Conservation (phyloP, 345 rosid species). For the Eutrema japonicum region DNA sequence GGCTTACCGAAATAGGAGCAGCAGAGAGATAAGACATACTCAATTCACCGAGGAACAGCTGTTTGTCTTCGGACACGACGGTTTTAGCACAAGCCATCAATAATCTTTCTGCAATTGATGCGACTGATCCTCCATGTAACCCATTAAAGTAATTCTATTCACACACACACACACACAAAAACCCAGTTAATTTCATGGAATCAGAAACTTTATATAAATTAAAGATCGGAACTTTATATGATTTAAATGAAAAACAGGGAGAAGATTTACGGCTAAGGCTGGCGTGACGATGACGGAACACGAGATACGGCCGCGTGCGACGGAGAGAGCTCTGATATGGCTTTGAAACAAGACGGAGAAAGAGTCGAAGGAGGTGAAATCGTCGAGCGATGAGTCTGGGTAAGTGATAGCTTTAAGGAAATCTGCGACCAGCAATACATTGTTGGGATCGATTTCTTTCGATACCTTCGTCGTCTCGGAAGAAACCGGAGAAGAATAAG, state of each 20-base stretch:
- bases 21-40: conserved; percentile 67
- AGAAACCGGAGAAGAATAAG: conserved; percentile 19
- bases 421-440: neutral
- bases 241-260: neutral
- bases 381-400: conserved; percentile 36
- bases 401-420: conserved; percentile 41
- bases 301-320: conserved; percentile 61
- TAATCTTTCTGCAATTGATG: conserved; percentile 70
- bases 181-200: neutral
- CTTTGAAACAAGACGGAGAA: conserved; percentile 55
- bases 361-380: conserved; percentile 43
- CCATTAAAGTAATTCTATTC: conserved; percentile 58
- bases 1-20: conserved; percentile 48
- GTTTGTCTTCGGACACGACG: conserved; percentile 58
- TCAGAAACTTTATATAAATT: neutral
- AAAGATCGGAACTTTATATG: conserved; percentile 32
- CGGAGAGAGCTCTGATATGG: conserved; percentile 48
- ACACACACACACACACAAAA: neutral
- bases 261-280: conserved; percentile 48
- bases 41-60: conserved; percentile 71
- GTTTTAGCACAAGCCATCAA: conserved; percentile 70
- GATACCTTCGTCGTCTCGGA: conserved; percentile 28
- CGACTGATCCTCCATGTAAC: conserved; percentile 74
- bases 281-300: conserved; percentile 65
- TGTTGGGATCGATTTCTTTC: conserved; percentile 35